Base-by-base conservation (phyloP, 2,329 filamentous ascomycete genomes). In the Colletotrichum noveboracense region DNA sequence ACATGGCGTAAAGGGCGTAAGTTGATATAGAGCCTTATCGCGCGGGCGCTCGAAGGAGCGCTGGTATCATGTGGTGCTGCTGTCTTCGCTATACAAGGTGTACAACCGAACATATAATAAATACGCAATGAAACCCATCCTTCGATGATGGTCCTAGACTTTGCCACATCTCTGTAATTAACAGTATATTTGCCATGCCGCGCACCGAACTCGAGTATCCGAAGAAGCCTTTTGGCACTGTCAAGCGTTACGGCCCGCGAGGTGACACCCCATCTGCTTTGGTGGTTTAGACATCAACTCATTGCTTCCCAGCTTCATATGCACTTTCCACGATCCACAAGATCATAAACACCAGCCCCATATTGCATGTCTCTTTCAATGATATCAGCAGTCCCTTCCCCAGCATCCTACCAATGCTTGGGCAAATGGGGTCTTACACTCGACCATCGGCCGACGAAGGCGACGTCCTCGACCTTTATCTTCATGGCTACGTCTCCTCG, bases 401-500 rank as follows among this genome's bases (percentile, higher is more conserved):
- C 5, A 91, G 92, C 67, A 93, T 93, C 70, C 89, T 98, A 3
- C 95, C 95, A 76, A 96, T 97, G 95, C 94, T 97, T 80, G 95
- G 94, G 67, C 92, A 94, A 79, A 94, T 97, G 89, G 94, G 92
- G 14, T 94, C 92, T 28, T 97, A 93, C 82, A 88, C 88, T 10
- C 85, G 87, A 0, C 93, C 93, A 7, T 92, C 90, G 70, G 88
- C 91, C 18, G 87, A 88, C 68, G 83, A 90, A 21, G 88, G 90
- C 66, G 92, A 95, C 78, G 91, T 93, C 0, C 87, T 95, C 7
- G 93, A 96, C 74, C 89, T 94, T 77, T 97, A 97, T 83, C 89
- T 98, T 9, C 95, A 98, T 84, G 95, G 95, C 81, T 97, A 96
- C 83, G 93, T 96, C 79, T 94, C 92, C 75, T 92, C 93, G 1